Conservation (phyloP, 805 yeast genomes). For the Ogataea methanolica region DNA sequence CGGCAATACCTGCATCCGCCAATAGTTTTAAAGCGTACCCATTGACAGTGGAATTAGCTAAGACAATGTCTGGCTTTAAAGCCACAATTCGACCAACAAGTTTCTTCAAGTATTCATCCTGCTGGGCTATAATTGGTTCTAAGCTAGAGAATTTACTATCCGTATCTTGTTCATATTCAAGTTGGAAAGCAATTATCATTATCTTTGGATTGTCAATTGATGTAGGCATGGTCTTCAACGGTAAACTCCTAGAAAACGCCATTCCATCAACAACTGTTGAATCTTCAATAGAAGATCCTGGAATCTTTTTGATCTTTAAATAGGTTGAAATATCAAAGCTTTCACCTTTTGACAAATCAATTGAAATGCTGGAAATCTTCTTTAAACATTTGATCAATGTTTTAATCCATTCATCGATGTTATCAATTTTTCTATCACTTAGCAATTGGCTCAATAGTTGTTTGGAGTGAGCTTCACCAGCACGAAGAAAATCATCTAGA, state of each 20-base stretch:
- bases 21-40: constrained; percentile 75
- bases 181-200: constrained; percentile 79
- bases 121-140: constrained; percentile 83
- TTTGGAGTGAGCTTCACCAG: constrained; percentile 42
- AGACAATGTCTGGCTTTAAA: constrained; percentile 70
- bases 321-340: constrained; percentile 84
- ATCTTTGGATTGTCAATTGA: constrained; percentile 64
- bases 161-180: constrained; percentile 69
- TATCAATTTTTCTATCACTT: constrained; percentile 51
- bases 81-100: constrained; percentile 74
- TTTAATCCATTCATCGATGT: constrained; percentile 54
- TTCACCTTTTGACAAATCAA: constrained; percentile 59
- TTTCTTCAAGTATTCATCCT: constrained; percentile 75
- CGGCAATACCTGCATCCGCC: constrained; percentile 73
- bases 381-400: constrained; percentile 48
- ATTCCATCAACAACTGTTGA: constrained; percentile 69
- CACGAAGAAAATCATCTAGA: constrained; percentile 29
- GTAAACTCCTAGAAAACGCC: constrained; percentile 78
- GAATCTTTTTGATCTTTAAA: constrained; percentile 77
- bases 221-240: constrained; percentile 73
- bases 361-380: constrained; percentile 53
- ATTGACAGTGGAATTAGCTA: constrained; percentile 75
- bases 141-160: constrained; percentile 57
- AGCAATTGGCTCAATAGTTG: constrained; percentile 55
- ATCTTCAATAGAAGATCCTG: constrained; percentile 66